These are phyloP conservation scores for Bjerkandera adusta DNA, from an alignment of 1,284 basidiomycete species.

Conservation along the genomic window DNA sequence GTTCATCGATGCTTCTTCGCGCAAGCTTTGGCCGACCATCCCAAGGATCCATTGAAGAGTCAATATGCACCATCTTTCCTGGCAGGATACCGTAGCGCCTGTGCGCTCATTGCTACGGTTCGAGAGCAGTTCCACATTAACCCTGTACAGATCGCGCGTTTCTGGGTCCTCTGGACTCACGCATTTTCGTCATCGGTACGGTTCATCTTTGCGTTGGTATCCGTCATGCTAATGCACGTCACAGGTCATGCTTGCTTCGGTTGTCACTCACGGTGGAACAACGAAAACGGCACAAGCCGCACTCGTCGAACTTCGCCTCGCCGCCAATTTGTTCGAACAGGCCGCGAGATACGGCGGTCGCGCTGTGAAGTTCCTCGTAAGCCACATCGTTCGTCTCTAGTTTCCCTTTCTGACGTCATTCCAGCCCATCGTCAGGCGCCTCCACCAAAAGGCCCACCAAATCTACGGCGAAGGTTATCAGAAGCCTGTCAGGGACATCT, in stretches of 20 bases:
- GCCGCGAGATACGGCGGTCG: constrained; percentile 61
- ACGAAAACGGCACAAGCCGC: constrained; percentile 68
- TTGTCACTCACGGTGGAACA: constrained; percentile 62
- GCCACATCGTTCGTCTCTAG: constrained; percentile 22
- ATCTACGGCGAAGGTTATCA: constrained; percentile 45
- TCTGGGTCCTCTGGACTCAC: constrained; percentile 59
- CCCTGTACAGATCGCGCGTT: constrained; percentile 44
- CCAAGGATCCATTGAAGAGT: constrained; percentile 54
- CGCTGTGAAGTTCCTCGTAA: constrained; percentile 63
- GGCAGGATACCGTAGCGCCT: constrained; percentile 67
- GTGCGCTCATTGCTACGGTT: constrained; percentile 51
- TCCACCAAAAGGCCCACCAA: constrained; percentile 59
- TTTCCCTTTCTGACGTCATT: constrained; percentile 8
- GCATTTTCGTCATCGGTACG: constrained; percentile 60
- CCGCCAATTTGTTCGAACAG: constrained; percentile 58
- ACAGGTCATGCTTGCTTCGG: constrained; percentile 68
- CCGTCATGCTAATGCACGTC: background rate
- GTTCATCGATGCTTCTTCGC: constrained; percentile 68
- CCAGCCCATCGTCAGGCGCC: constrained; percentile 60
- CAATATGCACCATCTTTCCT: constrained; percentile 65
- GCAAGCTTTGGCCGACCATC: constrained; percentile 57
- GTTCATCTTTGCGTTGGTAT: constrained; percentile 14
- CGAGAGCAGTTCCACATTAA: constrained; percentile 40
- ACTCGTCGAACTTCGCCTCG: constrained; percentile 54
- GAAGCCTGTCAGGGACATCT: constrained; percentile 50